Evolutionary conservation across 2,329 filamentous ascomycete genomes (phyloP).

Genomic region (Cladorrhinum sp.): DNA sequence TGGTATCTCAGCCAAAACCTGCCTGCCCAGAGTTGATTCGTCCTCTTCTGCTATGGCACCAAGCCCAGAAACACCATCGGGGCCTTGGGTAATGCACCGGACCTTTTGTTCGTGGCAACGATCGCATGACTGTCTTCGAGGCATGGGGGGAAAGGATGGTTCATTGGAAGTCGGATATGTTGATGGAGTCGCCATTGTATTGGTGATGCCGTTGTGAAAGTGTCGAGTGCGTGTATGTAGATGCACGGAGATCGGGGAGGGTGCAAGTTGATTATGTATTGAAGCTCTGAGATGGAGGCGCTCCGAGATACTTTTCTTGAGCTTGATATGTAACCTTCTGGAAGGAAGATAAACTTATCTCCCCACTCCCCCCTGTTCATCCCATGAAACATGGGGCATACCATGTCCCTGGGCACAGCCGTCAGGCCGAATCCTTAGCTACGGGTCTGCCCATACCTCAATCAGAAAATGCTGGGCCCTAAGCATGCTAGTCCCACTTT

Average conservation of each 20-base stretch:
- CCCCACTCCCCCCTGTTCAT: background rate
- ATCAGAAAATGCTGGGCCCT: background rate
- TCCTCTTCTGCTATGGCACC: conserved; percentile 15
- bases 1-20: conserved; percentile 16
- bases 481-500: background rate
- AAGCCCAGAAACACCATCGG: conserved; percentile 6
- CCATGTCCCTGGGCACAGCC: background rate
- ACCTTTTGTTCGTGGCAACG: conserved; percentile 27
- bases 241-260: background rate
- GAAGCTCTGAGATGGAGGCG: too few relatives aligned
- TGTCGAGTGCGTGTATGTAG: background rate
- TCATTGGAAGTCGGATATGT: background rate
- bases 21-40: conserved; percentile 11
- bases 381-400: background rate
- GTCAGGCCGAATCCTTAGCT: background rate
- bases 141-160: conserved; percentile 17
- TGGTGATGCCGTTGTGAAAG: background rate
- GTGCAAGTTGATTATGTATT: too few relatives aligned
- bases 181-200: background rate
- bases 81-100: conserved; percentile 20
- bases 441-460: background rate
- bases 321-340: background rate
- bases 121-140: conserved; percentile 25
- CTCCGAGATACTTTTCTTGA: too few relatives aligned
- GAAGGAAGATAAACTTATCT: background rate